Conservation (phyloP, 345 rosid species). For the Physaria fendleri region DNA sequence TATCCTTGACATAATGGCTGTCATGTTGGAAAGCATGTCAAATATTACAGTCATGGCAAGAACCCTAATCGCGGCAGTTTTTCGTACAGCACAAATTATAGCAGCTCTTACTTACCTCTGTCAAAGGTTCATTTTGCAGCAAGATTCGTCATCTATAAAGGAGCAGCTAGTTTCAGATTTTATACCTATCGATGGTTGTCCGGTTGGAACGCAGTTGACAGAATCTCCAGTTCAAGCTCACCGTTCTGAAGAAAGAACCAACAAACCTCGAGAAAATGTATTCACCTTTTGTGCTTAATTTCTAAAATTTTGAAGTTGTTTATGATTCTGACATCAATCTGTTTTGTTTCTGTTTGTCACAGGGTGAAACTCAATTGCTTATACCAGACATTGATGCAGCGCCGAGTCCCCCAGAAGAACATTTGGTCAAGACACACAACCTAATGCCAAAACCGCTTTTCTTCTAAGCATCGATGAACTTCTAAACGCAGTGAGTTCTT, state of each 20-base stretch:
- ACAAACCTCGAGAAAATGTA: slow-evolving; percentile 27
- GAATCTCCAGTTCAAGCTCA: slow-evolving; percentile 35
- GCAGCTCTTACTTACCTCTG: slow-evolving; percentile 40
- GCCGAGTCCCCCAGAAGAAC: slow-evolving; percentile 35
- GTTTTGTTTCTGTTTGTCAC: slow-evolving; percentile 1
- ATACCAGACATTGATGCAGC: slow-evolving; percentile 30
- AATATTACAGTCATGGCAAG: slow-evolving; percentile 58
- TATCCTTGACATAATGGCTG: slow-evolving; percentile 76
- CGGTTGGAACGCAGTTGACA: slow-evolving; percentile 45
- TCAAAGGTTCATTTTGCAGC: slow-evolving; percentile 28
- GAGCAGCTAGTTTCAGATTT: slow-evolving; percentile 51
- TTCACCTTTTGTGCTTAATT: neutral
- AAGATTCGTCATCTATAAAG: slow-evolving; percentile 34
- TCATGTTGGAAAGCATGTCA: slow-evolving; percentile 74
- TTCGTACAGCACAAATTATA: slow-evolving; percentile 61
- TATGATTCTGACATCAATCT: neutral
- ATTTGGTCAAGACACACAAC: slow-evolving; percentile 27
- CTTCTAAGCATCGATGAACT: slow-evolving; percentile 59
- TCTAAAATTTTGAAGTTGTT: slow-evolving; percentile 14
- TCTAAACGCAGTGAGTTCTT: slow-evolving; percentile 46
- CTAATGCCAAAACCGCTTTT: slow-evolving; percentile 24
- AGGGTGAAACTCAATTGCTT: slow-evolving; percentile 41
- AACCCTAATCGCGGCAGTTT: slow-evolving; percentile 53
- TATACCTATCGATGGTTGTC: slow-evolving; percentile 55
- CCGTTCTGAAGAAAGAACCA: slow-evolving; percentile 26